Percentiles rank a stretch among this genome's conserved stretches.
Conservation (phyloP, 768 basidiomycete species). For the Termitomyces sp. region DNA sequence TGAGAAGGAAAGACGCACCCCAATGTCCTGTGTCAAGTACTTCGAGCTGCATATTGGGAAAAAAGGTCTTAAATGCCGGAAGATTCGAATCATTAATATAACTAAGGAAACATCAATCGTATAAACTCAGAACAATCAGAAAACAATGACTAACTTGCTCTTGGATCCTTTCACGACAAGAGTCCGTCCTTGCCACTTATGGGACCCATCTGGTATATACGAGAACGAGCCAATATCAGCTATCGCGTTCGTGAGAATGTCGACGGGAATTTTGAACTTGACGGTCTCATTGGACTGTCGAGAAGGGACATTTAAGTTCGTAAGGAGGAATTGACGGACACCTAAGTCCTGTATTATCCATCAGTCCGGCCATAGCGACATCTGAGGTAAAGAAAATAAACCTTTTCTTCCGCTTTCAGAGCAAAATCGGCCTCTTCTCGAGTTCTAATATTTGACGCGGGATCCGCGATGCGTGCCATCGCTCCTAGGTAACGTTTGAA, state of each 20-base stretch:
- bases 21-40: slow-evolving; percentile 75
- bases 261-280: slow-evolving; percentile 70
- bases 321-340: slow-evolving; percentile 74
- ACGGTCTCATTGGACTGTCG: slow-evolving; percentile 20
- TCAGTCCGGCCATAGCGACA: background rate
- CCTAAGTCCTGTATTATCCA: slow-evolving; percentile 47
- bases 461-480: slow-evolving; percentile 66
- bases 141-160: slow-evolving; percentile 50
- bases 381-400: slow-evolving; percentile 18
- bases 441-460: slow-evolving; percentile 37
- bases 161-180: slow-evolving; percentile 72
- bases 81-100: slow-evolving; percentile 71
- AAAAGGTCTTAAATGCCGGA: slow-evolving; percentile 55
- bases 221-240: slow-evolving; percentile 71
- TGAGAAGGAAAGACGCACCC: slow-evolving; percentile 44
- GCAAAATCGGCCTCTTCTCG: slow-evolving; percentile 66
- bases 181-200: slow-evolving; percentile 47
- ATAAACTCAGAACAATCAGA: background rate
- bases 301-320: slow-evolving; percentile 47
- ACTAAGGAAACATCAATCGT: slow-evolving; percentile 25
- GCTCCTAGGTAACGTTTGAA: slow-evolving; percentile 59
- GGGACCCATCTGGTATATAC: slow-evolving; percentile 47
- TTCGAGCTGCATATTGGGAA: slow-evolving; percentile 62
- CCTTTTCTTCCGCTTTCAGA: slow-evolving; percentile 58
- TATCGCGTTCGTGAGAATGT: slow-evolving; percentile 54